These are phyloP conservation scores for Penicillium nucicola DNA, from an alignment of 495 filamentous ascomycete species.

Conservation along the genomic window DNA sequence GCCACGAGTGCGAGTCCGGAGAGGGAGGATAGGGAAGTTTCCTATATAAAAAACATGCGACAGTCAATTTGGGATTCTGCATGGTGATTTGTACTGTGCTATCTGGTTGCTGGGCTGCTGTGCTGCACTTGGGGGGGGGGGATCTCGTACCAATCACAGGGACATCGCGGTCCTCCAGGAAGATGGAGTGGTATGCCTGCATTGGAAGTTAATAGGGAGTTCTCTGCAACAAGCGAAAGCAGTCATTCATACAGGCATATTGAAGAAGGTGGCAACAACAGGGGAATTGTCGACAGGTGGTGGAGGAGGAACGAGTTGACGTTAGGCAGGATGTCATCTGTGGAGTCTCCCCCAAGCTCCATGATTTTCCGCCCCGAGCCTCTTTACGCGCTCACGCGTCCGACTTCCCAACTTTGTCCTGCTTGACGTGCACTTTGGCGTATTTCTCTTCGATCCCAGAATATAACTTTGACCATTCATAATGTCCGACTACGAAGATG, in stretches of 20 bases:
- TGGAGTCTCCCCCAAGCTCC: slow-evolving; percentile 22
- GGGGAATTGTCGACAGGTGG: slow-evolving; percentile 12
- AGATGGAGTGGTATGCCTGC: slow-evolving; percentile 91
- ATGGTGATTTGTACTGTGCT: not conserved
- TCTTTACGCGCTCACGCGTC: slow-evolving; percentile 49
- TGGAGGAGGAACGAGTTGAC: slow-evolving; percentile 16
- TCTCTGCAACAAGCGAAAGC: not conserved
- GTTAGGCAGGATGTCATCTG: slow-evolving; percentile 40
- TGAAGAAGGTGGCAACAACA: slow-evolving; percentile 16
- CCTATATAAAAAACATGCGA: slow-evolving; percentile 40
- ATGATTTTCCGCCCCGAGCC: slow-evolving; percentile 45
- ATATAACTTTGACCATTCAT: slow-evolving; percentile 13
- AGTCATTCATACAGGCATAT: slow-evolving; percentile 47
- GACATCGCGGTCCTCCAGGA: slow-evolving; percentile 75
- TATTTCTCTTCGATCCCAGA: not conserved
- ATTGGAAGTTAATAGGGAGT: slow-evolving; percentile 5
- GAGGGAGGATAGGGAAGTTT: slow-evolving; percentile 90
- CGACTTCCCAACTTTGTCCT: slow-evolving; percentile 16
- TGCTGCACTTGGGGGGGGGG: slow-evolving; percentile 14
- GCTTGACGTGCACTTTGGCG: slow-evolving; percentile 1
- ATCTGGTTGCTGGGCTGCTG: slow-evolving; percentile 3
- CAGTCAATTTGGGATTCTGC: slow-evolving; percentile 9
- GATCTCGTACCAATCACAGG: slow-evolving; percentile 56
- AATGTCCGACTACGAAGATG: slow-evolving; percentile 93
- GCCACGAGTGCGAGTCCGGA: slow-evolving; percentile 88